Evolutionary conservation across 2,329 filamentous ascomycete genomes (phyloP), one percentile per base, ranked within the genome.

Genomic region (Cryphonectria parasitica): DNA sequence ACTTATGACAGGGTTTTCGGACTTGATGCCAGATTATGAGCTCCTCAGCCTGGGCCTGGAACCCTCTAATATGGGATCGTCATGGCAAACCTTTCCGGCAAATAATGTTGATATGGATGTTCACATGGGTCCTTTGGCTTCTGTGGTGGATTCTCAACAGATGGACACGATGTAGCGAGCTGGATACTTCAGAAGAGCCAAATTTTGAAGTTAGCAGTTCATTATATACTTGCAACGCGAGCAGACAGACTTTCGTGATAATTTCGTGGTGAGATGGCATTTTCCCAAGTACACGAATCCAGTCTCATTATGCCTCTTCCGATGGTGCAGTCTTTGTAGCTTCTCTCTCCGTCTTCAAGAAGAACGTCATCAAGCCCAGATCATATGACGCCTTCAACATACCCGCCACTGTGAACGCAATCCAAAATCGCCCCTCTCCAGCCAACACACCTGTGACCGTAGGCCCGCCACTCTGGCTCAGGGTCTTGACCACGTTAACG

Each of bases 401-500:
- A 64, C 91, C 91, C 0, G 90, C 90, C n/a, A 85, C 77, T 0
- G 89, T 82, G 75, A 93, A 91, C 0, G 87, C 86, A 1, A 90
- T 82, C 82, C 90, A 90, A 75, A 91, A 91, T 11, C 85, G 77
- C 3, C 84, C 80, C 1, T 81, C 80, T 1, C 84, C 84, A 0
- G 89, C 88, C 61, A 93, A 76, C 0, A 89, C 75, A n/a, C 91
- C 92, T 0, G 91, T 92, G 25, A 91, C 81, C 0, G 88, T 77
- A 0, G 90, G 89, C 0, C 91, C 91, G 1, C 88, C 76, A 70
- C 87, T 90, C 77, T 90, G 87, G 6, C 86, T 84, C 7, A 85
- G 81, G 0, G 91, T 93, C 79, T 92, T 92, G 39, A 91, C 86
- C 0, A 91, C 87, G 73, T 92, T 93, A 3, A 92, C 83, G 0